Evolutionary conservation across 2,329 filamentous ascomycete species (phyloP), one percentile per base, ranked within the genome.

Genomic region (Hymenoscyphus occultus): DNA sequence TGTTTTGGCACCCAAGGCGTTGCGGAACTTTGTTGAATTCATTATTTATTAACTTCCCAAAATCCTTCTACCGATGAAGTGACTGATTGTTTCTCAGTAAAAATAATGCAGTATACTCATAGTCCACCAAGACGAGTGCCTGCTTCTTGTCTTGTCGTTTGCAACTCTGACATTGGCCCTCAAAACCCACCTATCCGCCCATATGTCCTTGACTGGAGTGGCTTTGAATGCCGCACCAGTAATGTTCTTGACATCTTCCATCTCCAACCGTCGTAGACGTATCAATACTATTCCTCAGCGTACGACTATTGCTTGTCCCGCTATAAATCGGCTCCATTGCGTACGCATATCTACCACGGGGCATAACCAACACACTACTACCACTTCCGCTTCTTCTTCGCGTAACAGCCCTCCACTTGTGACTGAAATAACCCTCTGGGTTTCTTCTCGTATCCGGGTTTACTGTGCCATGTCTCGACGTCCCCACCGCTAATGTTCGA

Each of bases 241-340:
- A 42, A 22, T 19, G 56, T n/a, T 64, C 42, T 22, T 59, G 19
- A 5, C 45, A 12, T 22, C 14, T 19, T 19, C 45, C n/a, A 16
- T 51, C 32, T 31, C 40, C 56, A 19, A 35, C 5, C 35, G 6
- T 35, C 35, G 35, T 31, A n/a, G 39, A 45, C 14, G 22, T 59
- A 45, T 9, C 42, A n/a, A 3, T 19, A 51, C n/a, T 51, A 22
- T 22, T 22, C 19, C 22, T 22, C 6, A n/a, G 9, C 4, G 22
- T 28, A 28, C 10, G 9, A 39, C 31, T 54, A 12, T 54, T 59
- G 35, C 51, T 54, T 10, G 42, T 60, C 32, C 39, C 42, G 14
- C 56, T 56, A 39, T 56, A 22, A 13, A 62, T 40, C 12, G 60
- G 60, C 28, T 32, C 60, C 60, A 62, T 56, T 14, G 22, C 60